Evolutionary conservation across 1,284 basidiomycete genomes (phyloP).

Genomic region (Lignosus rhinocerotis): DNA sequence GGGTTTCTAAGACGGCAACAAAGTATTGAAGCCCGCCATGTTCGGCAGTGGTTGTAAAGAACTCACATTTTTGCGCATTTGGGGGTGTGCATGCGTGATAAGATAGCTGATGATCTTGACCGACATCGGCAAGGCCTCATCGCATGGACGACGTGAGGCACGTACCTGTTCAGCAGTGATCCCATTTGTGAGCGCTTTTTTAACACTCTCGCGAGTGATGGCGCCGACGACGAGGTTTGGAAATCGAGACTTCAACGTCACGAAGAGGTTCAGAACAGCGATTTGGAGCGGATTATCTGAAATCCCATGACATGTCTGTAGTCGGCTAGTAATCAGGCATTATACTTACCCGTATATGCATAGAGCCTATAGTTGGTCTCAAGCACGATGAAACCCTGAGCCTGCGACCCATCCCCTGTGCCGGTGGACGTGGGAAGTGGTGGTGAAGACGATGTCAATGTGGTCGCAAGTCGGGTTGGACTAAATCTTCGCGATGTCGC

Average conservation of each 20-base stretch:
- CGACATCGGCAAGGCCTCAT: constrained; percentile 10
- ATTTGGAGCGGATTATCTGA: constrained; percentile 94
- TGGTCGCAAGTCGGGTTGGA: constrained; percentile 96
- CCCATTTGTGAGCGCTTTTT: constrained; percentile 90
- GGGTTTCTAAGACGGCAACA: constrained; percentile 61
- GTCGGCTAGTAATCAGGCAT: neutral
- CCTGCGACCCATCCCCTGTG: constrained; percentile 53
- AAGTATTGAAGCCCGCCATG: neutral
- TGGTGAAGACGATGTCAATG: constrained; percentile 83
- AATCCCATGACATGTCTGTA: neutral
- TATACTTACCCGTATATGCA: constrained; percentile 84
- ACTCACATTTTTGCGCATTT: constrained; percentile 92
- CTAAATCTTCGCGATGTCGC: constrained; percentile 79
- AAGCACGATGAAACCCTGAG: constrained; percentile 91
- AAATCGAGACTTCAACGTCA: constrained; percentile 90
- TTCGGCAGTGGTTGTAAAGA: neutral
- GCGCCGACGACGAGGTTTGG: constrained; percentile 95
- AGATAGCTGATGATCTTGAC: constrained; percentile 92
- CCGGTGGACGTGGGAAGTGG: constrained; percentile 65
- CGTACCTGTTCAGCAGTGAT: constrained; percentile 93
- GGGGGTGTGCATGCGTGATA: constrained; percentile 92
- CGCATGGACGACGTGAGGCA: neutral
- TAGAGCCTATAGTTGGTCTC: constrained; percentile 99
- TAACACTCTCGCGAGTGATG: constrained; percentile 94
- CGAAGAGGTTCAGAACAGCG: constrained; percentile 93